phyloP scores from a whole-genome alignment of 1,139 yeast genomes.

The Ashbya aceris region DNA sequence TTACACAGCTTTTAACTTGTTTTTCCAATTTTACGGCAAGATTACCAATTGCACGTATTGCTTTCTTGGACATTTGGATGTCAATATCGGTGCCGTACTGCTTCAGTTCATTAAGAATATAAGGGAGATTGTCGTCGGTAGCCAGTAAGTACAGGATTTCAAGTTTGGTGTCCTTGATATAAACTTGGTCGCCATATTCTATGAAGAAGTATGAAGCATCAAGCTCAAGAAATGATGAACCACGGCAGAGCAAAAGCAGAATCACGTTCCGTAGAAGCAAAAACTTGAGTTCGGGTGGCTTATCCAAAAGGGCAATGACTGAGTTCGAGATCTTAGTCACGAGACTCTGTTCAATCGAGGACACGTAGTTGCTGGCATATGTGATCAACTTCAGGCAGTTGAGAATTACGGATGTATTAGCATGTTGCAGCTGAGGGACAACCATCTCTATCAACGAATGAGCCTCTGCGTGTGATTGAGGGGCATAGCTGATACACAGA shows the following conservation, averaged over 20 bases:
- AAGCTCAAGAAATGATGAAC: constrained; percentile 45
- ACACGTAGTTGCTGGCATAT: constrained; percentile 64
- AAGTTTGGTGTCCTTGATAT: constrained; percentile 81
- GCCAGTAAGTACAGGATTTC: constrained; percentile 81
- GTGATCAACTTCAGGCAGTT: constrained; percentile 66
- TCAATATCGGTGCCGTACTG: constrained; percentile 86
- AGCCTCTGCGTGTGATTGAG: constrained; percentile 60
- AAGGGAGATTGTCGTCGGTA: constrained; percentile 47
- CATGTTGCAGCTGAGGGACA: constrained; percentile 69
- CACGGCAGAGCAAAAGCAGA: constrained; percentile 58
- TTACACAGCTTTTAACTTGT: constrained; percentile 55
- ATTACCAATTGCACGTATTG: constrained; percentile 84
- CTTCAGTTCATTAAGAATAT: constrained; percentile 65
- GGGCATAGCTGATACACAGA: constrained; percentile 54
- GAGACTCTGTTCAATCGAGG: constrained; percentile 31
- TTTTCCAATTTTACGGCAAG: constrained; percentile 65
- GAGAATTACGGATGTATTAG: constrained; percentile 72
- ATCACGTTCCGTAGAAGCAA: constrained; percentile 75
- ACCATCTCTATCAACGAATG: constrained; percentile 56
- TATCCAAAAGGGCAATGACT: constrained; percentile 58
- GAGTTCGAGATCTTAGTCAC: constrained; percentile 63
- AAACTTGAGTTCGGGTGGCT: constrained; percentile 80
- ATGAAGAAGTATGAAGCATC: constrained; percentile 77
- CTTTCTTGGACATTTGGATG: constrained; percentile 75
- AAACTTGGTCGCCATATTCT: constrained; percentile 76